Conservation (phyloP, 2,329 filamentous ascomycete species). For the Fusarium marasasianum region DNA sequence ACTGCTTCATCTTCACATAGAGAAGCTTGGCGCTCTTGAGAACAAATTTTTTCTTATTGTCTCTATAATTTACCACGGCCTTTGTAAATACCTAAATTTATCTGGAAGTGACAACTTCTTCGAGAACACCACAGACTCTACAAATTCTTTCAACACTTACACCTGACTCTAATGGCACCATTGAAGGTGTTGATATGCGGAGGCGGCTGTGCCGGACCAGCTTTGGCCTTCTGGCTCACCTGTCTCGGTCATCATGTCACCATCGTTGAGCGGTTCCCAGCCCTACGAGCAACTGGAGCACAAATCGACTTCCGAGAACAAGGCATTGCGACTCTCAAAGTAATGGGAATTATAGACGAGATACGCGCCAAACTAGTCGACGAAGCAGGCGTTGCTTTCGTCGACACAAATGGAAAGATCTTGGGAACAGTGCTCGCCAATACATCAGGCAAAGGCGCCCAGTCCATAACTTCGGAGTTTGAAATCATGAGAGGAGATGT, state of each 20-base stretch:
- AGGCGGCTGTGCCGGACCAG: conserved; percentile 48
- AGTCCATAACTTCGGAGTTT: conserved; percentile 57
- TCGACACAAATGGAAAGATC: conserved; percentile 9
- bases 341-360: conserved; percentile 5
- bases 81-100: too few species aligned
- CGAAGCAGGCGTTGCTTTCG: conserved; percentile 11
- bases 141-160: too few species aligned
- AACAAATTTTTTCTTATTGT: fast-evolving
- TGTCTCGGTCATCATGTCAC: conserved; percentile 47
- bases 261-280: conserved; percentile 51
- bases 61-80: too few species aligned
- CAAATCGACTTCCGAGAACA: conserved; percentile 30
- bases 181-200: conserved; percentile 44
- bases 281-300: conserved; percentile 16
- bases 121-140: too few species aligned
- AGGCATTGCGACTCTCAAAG: conserved; percentile 15
- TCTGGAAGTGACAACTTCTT: too few species aligned
- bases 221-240: conserved; percentile 46
- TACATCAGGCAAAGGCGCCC: conserved; percentile 30
- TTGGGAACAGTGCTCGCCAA: conserved; percentile 18
- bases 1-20: fast-evolving
- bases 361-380: conserved; percentile 13
- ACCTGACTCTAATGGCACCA: neutral
- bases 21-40: fast-evolving
- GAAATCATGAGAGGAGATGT: conserved; percentile 67